phyloP scores from a whole-genome alignment of 192 early-diverging fungal genomes.

The Gamsiella multidivaricata region DNA sequence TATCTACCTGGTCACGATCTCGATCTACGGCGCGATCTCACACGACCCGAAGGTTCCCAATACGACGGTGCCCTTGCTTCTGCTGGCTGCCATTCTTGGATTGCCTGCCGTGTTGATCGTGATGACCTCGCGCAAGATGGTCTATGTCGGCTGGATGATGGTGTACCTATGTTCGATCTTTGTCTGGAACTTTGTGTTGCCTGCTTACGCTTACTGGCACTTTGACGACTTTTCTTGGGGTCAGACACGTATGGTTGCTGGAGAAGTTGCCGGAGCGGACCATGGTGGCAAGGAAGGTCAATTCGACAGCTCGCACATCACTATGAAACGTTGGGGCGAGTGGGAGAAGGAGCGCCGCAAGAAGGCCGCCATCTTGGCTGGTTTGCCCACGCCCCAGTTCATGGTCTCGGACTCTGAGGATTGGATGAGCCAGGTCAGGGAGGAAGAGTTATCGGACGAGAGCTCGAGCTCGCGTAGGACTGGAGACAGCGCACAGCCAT shows the following conservation, averaged over 20 bases:
- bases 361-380: slow-evolving; percentile 58
- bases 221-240: slow-evolving; percentile 93
- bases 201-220: slow-evolving; percentile 88
- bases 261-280: slow-evolving; percentile 67
- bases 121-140: slow-evolving; percentile 85
- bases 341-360: slow-evolving; percentile 62
- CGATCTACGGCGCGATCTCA: slow-evolving; percentile 38
- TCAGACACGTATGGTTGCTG: slow-evolving; percentile 72
- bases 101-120: slow-evolving; percentile 92
- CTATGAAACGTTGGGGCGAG: slow-evolving; percentile 81
- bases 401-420: slow-evolving; percentile 54
- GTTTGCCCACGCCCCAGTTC: slow-evolving; percentile 56
- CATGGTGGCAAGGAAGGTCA: slow-evolving; percentile 70
- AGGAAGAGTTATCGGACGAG: slow-evolving; percentile 51
- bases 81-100: slow-evolving; percentile 84
- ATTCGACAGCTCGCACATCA: slow-evolving; percentile 71
- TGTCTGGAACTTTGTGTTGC: slow-evolving; percentile 84
- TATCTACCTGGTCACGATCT: slow-evolving; percentile 75
- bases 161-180: slow-evolving; percentile 79
- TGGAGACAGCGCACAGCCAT: slow-evolving; percentile 39
- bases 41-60: slow-evolving; percentile 18
- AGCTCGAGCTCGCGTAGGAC: slow-evolving; percentile 40
- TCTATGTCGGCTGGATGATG: slow-evolving; percentile 95
- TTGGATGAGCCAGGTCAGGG: slow-evolving; percentile 33
- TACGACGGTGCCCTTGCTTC: slow-evolving; percentile 69